Conservation (phyloP, 257 asterid species). For the Schizonepeta tenuifolia region DNA sequence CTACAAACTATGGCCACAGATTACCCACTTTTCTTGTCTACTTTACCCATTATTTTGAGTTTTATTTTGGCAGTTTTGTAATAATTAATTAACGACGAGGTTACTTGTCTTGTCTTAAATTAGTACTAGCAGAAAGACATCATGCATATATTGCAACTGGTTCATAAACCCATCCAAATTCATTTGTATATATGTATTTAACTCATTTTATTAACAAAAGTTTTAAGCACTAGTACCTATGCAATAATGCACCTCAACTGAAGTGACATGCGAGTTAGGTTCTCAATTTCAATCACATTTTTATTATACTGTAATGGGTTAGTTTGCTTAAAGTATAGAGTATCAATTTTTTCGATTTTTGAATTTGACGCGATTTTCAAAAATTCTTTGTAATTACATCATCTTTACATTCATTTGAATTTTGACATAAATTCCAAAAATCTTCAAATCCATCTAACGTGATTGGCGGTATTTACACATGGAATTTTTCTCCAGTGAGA, state of each 20-base stretch:
- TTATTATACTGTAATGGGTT: too few relatives aligned
- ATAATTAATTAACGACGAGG: conserved; percentile 17
- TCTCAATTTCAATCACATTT: conserved; percentile 40
- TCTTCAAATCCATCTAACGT: too few relatives aligned
- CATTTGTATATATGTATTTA: conserved; percentile 24
- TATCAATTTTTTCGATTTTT: too few relatives aligned
- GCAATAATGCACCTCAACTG: conserved; percentile 23
- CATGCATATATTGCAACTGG: conserved; percentile 33
- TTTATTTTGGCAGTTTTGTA: neutral
- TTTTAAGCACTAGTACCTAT: neutral
- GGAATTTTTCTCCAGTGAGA: too few relatives aligned
- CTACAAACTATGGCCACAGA: conserved; percentile 33
- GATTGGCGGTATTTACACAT: too few relatives aligned
- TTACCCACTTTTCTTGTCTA: conserved; percentile 6
- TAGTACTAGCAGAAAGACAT: conserved; percentile 24
- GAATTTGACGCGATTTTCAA: too few relatives aligned
- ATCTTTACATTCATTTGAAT: too few relatives aligned
- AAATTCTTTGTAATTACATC: too few relatives aligned
- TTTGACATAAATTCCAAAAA: too few relatives aligned
- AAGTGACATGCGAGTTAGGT: conserved; percentile 24
- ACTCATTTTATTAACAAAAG: conserved; percentile 10
- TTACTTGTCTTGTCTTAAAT: conserved; percentile 9
- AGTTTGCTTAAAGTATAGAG: too few relatives aligned
- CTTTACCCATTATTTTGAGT: neutral
- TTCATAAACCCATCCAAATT: conserved; percentile 40